Evolutionary conservation across 2,329 filamentous ascomycete genomes (phyloP), one percentile per base, ranked within the genome.

Genomic region (Colletotrichum salicis): DNA sequence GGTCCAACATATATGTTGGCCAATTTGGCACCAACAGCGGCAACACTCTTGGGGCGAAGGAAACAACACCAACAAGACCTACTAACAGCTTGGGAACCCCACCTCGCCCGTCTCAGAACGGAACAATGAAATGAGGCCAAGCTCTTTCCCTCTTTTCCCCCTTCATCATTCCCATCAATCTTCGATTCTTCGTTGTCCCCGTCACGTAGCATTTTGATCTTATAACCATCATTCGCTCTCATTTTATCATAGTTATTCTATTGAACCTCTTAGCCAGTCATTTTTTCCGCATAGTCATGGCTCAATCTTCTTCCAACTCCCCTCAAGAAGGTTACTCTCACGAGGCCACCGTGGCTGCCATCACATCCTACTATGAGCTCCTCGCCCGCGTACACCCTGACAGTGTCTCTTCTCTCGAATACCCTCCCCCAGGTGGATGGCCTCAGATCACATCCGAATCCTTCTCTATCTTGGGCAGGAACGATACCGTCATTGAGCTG

Each of bases 401-500:
- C 51, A 27, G 6, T n/a, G 54, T 29, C 24, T 56, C 7, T 19
- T n/a, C 15, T 27, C 64, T 62, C 22, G 57, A 11, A 31, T 41
- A 52, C 15, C 19, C 37, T 13, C 66, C 60, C 12, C 19, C 59
- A 12, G 52, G 22, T 1, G 71, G 73, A 48, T 75, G 74, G 74
- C 57, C 73, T 8, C 33, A 27, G 3, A 74, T 74, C 65, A 71
- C 57, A 37, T 31, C 52, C 8, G 58, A 75, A 19, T 58, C 58
- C 45, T 51, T 74, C 35, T 66, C 54, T 35, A 51, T 48, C 15
- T 64, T 70, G 24, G 33, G 70, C 35, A 61, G 45, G 19, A 67
- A 58, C 57, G 64, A 74, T 29, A 51, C 22, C 22, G 66, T 67
- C 51, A 61, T 74, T 15, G 67, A 74, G n/a, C 58, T 75, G 2